Evolutionary conservation across 257 asterid genomes (phyloP), one percentile per base, ranked within the genome.

Genomic region (Forsythia viridissima): DNA sequence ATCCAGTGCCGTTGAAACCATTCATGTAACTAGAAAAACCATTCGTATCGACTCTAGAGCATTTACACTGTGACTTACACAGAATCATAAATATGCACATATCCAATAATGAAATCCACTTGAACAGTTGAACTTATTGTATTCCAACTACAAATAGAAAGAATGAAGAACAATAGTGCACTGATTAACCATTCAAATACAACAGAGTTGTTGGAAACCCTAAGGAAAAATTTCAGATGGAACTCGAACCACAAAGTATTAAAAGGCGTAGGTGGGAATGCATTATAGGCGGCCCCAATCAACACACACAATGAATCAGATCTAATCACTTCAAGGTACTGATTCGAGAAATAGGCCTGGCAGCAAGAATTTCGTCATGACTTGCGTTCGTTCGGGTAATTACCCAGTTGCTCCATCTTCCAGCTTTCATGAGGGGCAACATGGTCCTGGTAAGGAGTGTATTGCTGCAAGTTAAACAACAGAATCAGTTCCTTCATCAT

Each of bases 341-440:
- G 6, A 16, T 15, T 52, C 5, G 24, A 52, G 63, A 52, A 18
- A 52, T 0, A 52, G 3, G 63, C 63, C 63, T 52, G 80, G 88
- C 86, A 82, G 67, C 71, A 71, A 76, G 82, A 76, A 82, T 74
- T 80, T 73, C 81, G 72, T 82, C 86, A 69, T 59, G 86, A 78
- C 72, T 85, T 74, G 74, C 87, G 80, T 73, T 82, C 84, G 7
- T 84, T 76, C 30, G 96, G 90, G 81, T 90, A 89, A 75, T 71
- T 69, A 30, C 88, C 92, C 78, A 93, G 87, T 73, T 90, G 84
- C 88, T 86, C 91, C 91, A 88, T 89, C 80, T 92, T 82, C 97
- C 99, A 95, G 94, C 94, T 92, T 79, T 95, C 99, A 55, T 91
- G 94, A 74, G 99, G 92, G 72, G 99, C 96, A 16, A 92, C 92